Evolutionary conservation across 176 grass and related monocot genomes (phyloP), one percentile per base, ranked within the genome.

Genomic region (Luzula sylvatica): DNA sequence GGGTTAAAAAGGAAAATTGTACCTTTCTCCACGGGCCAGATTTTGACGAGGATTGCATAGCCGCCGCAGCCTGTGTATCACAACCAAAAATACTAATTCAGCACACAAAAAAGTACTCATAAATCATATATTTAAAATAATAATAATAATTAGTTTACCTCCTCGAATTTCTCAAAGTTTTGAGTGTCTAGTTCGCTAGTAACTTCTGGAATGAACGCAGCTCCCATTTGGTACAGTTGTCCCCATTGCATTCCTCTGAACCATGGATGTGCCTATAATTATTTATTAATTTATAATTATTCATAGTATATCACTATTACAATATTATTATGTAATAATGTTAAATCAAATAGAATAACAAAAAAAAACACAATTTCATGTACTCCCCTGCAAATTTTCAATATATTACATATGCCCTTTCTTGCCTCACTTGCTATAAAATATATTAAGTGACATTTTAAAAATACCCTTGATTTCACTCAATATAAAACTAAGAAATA

Each of bases 1-100:
- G 52, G 42, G 49, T 53, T 40, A 54, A 11, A 45, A 18, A 67
- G 48, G 1, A 65, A 5, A 43, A 16, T 62, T 21, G 44, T 80
- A 87, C 88, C 88, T 94, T 94, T 65, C 88, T 87, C 88, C 88
- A 94, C n/a, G 88, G 83, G 6, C 88, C 88, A 11, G 88, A 87
- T 71, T 94, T 94, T 6, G 88, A 83, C 55, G 88, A 94, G 80
- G 79, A 78, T 77, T 94, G 79, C 17, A 80, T 72, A 71, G 78
- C 47, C 64, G 79, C 30, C 40, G 70, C 78, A 17, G 72, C 61
- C 88, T 94, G 76, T 30, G 68, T 26, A 75, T 71, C 42, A 61
- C 52, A 68, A 67, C 4, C 38, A 74, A 65, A 72, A 41, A 3
- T 27, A 53, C 18, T 2, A 9, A n/a, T 14, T 47, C 15, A 40